phyloP scores from a whole-genome alignment of 2,329 filamentous ascomycete genomes.

The Cladorrhinum sp. region DNA sequence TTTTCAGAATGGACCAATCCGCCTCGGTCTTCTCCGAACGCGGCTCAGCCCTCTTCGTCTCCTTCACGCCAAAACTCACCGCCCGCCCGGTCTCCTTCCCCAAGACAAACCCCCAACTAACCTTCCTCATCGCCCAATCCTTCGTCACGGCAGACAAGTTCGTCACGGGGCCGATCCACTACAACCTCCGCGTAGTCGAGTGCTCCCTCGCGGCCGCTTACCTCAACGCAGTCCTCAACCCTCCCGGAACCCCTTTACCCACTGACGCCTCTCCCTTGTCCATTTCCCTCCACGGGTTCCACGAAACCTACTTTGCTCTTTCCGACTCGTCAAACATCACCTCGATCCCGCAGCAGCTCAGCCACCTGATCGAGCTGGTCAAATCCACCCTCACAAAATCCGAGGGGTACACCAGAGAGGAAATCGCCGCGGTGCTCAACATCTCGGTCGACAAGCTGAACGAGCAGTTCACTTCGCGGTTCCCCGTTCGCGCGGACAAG shows the following conservation, averaged over 20 bases:
- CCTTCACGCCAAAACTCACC: slow-evolving; percentile 75
- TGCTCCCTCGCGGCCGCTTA: slow-evolving; percentile 81
- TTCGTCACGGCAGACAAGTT: slow-evolving; percentile 95
- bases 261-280: slow-evolving; percentile 79
- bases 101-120: slow-evolving; percentile 74
- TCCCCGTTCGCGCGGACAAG: slow-evolving; percentile 80
- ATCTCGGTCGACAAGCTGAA: slow-evolving; percentile 70
- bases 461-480: slow-evolving; percentile 76
- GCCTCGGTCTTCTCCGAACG: slow-evolving; percentile 90
- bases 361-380: slow-evolving; percentile 66
- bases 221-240: slow-evolving; percentile 57
- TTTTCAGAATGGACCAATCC: slow-evolving; percentile 84
- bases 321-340: slow-evolving; percentile 35
- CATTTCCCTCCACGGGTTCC: slow-evolving; percentile 80
- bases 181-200: slow-evolving; percentile 95
- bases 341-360: slow-evolving; percentile 61
- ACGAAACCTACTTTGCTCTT: slow-evolving; percentile 71
- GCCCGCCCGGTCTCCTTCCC: slow-evolving; percentile 80
- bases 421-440: slow-evolving; percentile 71
- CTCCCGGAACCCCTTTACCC: slow-evolving; percentile 59
- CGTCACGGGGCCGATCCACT: slow-evolving; percentile 87
- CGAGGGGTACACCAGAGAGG: slow-evolving; percentile 82
- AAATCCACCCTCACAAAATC: slow-evolving; percentile 70
- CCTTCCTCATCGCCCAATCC: slow-evolving; percentile 90
- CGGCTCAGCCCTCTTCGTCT: slow-evolving; percentile 84